These are phyloP conservation scores for Erodium maritimum DNA, from an alignment of 345 rosid species.

Conservation along the genomic window DNA sequence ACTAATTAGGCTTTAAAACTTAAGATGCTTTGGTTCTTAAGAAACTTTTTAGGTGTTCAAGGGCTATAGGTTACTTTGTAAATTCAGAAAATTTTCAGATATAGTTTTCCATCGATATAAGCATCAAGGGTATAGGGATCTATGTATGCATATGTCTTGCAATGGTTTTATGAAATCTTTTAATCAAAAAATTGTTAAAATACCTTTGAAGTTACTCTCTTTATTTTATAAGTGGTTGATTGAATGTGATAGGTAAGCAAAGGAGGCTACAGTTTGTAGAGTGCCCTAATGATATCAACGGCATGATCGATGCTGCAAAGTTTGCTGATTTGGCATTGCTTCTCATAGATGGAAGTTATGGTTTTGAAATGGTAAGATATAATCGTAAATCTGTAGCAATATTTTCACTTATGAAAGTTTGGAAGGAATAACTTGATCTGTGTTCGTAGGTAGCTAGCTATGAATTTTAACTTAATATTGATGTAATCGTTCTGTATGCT, in stretches of 20 bases:
- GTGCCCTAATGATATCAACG: constrained; percentile 94
- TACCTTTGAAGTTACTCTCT: neutral
- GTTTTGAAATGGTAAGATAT: constrained; percentile 84
- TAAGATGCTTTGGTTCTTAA: neutral
- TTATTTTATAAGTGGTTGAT: constrained; percentile 15
- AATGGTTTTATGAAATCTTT: neutral
- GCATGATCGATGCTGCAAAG: constrained; percentile 92
- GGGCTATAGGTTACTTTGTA: too few species aligned
- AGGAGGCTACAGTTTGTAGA: constrained; percentile 81
- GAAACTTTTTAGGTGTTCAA: too few species aligned
- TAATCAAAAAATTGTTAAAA: neutral
- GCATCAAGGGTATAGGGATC: too few species aligned
- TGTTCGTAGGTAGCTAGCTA: neutral
- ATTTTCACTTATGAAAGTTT: neutral
- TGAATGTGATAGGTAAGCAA: constrained; percentile 45
- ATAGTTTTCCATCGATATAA: too few species aligned
- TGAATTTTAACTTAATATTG: neutral
- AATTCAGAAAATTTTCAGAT: too few species aligned
- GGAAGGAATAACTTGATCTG: neutral
- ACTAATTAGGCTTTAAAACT: neutral
- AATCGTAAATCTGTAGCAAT: neutral
- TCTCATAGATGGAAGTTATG: constrained; percentile 86
- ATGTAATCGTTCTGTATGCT: too few species aligned
- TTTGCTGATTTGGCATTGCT: constrained; percentile 85
- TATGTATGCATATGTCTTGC: too few species aligned